Conservation (phyloP, 768 basidiomycete species). For the Lentinula detonsa region DNA sequence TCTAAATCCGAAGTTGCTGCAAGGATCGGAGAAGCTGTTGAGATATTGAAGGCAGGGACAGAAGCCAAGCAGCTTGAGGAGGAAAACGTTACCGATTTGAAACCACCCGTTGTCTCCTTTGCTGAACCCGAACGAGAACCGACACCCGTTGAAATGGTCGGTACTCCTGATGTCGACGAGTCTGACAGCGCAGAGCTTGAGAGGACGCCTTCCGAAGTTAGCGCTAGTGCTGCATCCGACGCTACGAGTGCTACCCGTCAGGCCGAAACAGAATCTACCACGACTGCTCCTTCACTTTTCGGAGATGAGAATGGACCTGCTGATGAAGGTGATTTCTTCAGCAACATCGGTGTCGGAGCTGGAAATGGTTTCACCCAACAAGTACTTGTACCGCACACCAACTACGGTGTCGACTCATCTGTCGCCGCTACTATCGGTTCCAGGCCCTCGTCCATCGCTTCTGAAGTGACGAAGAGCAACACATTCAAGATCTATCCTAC, state of each 20-base stretch:
- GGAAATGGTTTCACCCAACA: slow-evolving; percentile 33
- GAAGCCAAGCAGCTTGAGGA: slow-evolving; percentile 25
- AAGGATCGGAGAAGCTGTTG: slow-evolving; percentile 78
- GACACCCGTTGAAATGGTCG: slow-evolving; percentile 32
- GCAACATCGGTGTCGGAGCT: slow-evolving; percentile 34
- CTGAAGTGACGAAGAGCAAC: slow-evolving; percentile 67
- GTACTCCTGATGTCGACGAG: slow-evolving; percentile 8
- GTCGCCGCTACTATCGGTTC: slow-evolving; percentile 96
- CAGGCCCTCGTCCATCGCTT: slow-evolving; percentile 74
- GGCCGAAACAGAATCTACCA: slow-evolving; percentile 71
- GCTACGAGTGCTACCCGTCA: slow-evolving; percentile 34
- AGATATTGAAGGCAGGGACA: slow-evolving; percentile 51
- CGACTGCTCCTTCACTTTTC: slow-evolving; percentile 83
- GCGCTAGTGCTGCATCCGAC: slow-evolving; percentile 58
- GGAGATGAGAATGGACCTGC: slow-evolving; percentile 71
- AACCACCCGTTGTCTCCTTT: slow-evolving; percentile 75
- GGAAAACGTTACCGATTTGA: slow-evolving; percentile 34
- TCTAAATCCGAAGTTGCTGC: slow-evolving; percentile 80
- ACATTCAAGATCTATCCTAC: slow-evolving; percentile 88
- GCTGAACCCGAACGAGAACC: slow-evolving; percentile 64
- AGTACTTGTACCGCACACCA: slow-evolving; percentile 71
- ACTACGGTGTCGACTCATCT: slow-evolving; percentile 78
- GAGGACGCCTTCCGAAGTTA: slow-evolving; percentile 71
- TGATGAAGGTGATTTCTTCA: slow-evolving; percentile 85
- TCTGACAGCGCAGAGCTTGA: slow-evolving; percentile 30